Conservation (phyloP, 2,329 filamentous ascomycete genomes). For the Colletotrichum tabaci region DNA sequence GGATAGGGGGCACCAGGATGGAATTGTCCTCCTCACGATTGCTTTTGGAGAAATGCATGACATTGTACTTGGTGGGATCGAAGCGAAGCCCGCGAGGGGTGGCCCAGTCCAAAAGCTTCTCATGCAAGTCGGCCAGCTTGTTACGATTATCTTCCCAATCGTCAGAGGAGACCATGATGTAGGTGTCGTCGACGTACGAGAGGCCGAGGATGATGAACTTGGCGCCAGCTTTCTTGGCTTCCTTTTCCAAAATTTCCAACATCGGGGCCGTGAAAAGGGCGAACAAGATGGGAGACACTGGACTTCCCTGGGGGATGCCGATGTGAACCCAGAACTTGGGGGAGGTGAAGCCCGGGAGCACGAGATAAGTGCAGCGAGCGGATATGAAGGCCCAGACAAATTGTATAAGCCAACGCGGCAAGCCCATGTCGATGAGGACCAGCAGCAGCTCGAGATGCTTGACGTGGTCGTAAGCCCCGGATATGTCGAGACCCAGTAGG, state of each 20-base stretch:
- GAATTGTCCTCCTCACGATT: not conserved
- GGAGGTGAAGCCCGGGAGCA: conserved; percentile 9
- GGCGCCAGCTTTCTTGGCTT: not conserved
- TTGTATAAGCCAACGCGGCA: not conserved
- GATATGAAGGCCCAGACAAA: conserved; percentile 8
- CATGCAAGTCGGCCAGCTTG: not conserved
- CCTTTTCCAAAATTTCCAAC: not conserved
- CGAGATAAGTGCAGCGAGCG: not conserved
- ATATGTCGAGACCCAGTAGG: conserved; percentile 4
- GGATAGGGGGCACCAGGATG: not conserved
- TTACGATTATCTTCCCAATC: not conserved
- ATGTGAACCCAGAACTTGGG: conserved; percentile 1
- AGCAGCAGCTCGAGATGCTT: not conserved
- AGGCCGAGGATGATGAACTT: not conserved
- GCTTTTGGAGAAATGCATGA: conserved; percentile 21
- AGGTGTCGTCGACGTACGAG: conserved; percentile 26
- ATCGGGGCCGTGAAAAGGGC: conserved; percentile 10
- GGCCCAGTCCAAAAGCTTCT: conserved; percentile 8
- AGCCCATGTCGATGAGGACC: not conserved
- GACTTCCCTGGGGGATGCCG: conserved; percentile 30
- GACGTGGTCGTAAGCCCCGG: conserved; percentile 23
- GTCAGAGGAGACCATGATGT: conserved; percentile 14
- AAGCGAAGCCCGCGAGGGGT: not conserved
- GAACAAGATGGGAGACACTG: conserved; percentile 22
- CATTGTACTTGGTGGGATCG: conserved; percentile 14